Percentiles rank a stretch among this genome's conserved stretches.
Conservation (phyloP, 1,284 basidiomycete species). For the Puccinia polysora region DNA sequence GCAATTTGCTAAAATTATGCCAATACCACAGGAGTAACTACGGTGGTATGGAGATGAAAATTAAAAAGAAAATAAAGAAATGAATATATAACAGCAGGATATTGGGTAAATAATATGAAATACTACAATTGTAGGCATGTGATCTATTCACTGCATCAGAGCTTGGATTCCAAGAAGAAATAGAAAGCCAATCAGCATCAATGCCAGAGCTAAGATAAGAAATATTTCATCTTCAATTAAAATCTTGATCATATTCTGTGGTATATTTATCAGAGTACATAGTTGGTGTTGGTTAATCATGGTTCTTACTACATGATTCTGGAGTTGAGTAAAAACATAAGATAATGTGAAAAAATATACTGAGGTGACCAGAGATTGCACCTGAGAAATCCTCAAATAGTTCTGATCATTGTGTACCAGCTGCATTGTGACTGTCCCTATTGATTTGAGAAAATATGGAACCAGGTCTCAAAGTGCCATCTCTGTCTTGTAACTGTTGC, state of each 20-base stretch:
- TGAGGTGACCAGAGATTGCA: not conserved
- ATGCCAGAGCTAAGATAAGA: not conserved
- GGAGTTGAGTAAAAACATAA: not conserved
- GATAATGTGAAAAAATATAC: not conserved
- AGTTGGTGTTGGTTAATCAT: not conserved
- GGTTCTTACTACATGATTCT: not conserved
- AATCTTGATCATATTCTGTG: no score
- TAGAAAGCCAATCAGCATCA: not conserved
- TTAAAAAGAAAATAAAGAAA: not conserved
- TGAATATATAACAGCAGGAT: not conserved
- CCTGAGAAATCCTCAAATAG: slow-evolving; percentile 1
- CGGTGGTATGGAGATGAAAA: slow-evolving; percentile 10
- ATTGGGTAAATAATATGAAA: not conserved
- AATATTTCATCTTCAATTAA: not conserved
- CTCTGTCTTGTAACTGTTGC: not conserved
- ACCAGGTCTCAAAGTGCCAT: slow-evolving; percentile 2
- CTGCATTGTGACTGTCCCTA: not conserved
- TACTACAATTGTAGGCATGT: not conserved
- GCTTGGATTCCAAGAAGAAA: not conserved
- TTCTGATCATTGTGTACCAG: not conserved
- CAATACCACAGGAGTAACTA: no score
- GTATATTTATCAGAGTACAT: not conserved
- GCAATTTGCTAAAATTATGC: no score
- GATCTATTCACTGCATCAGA: not conserved
- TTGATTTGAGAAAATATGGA: not conserved